Evolutionary conservation across 169 alveolate genomes (phyloP).

Genomic region (Condylostoma magnum): DNA sequence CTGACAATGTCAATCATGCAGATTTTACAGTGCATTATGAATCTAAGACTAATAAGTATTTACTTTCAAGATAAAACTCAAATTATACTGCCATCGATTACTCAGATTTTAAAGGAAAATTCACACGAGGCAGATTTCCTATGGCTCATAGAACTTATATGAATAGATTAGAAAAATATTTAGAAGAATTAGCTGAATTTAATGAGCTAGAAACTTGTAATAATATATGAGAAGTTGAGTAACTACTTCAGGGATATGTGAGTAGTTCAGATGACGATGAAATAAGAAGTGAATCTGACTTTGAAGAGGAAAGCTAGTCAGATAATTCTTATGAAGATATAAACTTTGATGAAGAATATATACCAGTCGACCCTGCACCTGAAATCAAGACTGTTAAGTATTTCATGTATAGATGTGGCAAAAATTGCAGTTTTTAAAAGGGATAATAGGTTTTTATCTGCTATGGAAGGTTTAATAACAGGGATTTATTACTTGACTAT

Average conservation of each 20-base stretch:
- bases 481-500: conserved; percentile 9
- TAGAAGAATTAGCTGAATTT: neutral
- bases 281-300: neutral
- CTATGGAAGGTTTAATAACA: conserved; percentile 13
- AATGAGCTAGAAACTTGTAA: neutral
- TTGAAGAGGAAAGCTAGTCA: neutral
- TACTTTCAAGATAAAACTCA: neutral
- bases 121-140: no score
- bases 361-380: neutral
- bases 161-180: conserved; percentile 15
- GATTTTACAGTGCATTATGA: neutral
- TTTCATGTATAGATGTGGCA: conserved; percentile 10
- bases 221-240: conserved; percentile 12
- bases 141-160: neutral
- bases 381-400: neutral
- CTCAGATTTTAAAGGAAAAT: neutral
- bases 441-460: conserved; percentile 11
- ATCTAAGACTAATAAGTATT: neutral
- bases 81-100: neutral
- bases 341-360: neutral
- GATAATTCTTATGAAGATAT: neutral
- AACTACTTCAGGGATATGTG: neutral
- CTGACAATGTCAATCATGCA: conserved; percentile 21
- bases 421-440: neutral
- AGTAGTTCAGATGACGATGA: conserved; percentile 25